Percentiles rank a stretch among this genome's conserved stretches.
phyloP scores from a whole-genome alignment of 306 rosid genomes.

The Citrullus mucosospermus region DNA sequence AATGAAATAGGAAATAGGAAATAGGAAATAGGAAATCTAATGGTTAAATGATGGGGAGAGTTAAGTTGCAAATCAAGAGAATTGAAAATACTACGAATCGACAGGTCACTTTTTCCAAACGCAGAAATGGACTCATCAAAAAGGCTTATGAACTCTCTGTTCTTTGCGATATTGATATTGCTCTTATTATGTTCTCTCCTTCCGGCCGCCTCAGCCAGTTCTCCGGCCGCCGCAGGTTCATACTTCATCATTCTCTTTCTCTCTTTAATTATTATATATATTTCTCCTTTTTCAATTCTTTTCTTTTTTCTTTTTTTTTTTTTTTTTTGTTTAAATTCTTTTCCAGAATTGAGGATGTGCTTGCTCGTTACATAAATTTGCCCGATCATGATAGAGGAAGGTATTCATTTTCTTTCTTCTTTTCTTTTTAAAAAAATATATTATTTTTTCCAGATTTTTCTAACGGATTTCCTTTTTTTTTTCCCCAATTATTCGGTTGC shows the following conservation, averaged over 20 bases:
- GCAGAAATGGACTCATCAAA: slow-evolving; percentile 66
- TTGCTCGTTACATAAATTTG: slow-evolving; percentile 67
- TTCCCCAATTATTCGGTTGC: background rate
- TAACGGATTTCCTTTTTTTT: background rate
- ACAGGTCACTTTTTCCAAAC: slow-evolving; percentile 58
- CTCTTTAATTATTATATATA: too few species aligned
- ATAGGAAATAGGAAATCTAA: too few species aligned
- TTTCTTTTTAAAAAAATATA: too few species aligned
- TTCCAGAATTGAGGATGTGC: slow-evolving; percentile 76
- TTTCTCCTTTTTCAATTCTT: too few species aligned
- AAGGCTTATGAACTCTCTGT: slow-evolving; percentile 56
- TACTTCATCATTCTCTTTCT: too few species aligned
- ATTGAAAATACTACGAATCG: slow-evolving; percentile 51
- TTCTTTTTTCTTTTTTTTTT: too few species aligned
- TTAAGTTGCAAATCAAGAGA: slow-evolving; percentile 57
- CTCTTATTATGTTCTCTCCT: slow-evolving; percentile 56
- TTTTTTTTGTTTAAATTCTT: too few species aligned
- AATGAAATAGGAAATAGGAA: too few species aligned
- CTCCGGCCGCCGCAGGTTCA: slow-evolving; percentile 45
- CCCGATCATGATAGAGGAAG: slow-evolving; percentile 72
- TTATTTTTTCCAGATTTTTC: too few species aligned
- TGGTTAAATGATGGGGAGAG: slow-evolving; percentile 36
- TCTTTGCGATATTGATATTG: slow-evolving; percentile 59
- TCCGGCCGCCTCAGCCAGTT: slow-evolving; percentile 46
- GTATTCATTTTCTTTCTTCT: slow-evolving; percentile 12